Base-by-base conservation (phyloP, 192 early-diverging fungal species). In the Backusella westeae region DNA sequence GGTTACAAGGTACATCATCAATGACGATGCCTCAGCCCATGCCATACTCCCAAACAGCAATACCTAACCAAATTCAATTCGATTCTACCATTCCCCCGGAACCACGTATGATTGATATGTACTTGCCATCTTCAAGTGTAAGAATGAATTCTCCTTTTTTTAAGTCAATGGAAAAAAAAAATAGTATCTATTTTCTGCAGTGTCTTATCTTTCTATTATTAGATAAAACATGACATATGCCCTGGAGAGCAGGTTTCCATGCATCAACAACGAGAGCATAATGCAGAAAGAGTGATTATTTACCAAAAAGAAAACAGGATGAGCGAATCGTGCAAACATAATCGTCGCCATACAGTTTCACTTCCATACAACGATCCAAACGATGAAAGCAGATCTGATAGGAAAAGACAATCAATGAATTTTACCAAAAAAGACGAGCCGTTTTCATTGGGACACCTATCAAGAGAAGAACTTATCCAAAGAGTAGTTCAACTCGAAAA, bases 401-500 rank as follows among this genome's bases (percentile, higher is more conserved):
- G 19, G 15, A 69, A 35, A 14, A 69, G 68, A 29, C 68, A 69
- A 10, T 69, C 36, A 23, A 41, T 69, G 10, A 38, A 69, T 26
- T n/a, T 3, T 35, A 19, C 15, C 17, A 68, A 36, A 19, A 15
- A 36, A 35, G n/a, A n/a, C 6, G 17, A 68, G 14, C 23, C 34
- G 12, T 66, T 34, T 68, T 68, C 3, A 10, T 69, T 73, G 32
- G 39, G 72, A 9, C 66, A 78, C 49, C 44, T 78, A 41, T 70
- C 77, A 35, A 34, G 73, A 65, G 67, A 74, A 56, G 52, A 78
- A 17, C 72, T 78, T 29, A 78, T 78, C 26, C 19, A 68, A 36
- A 46, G 77, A 38, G 44, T 78, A 35, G 77, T 78, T 35, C 41
- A 71, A 46, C 73, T 78, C 34, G 77, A 78, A 41, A 69, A 74